Conservation (phyloP, 345 rosid species). For the Salix brachista region DNA sequence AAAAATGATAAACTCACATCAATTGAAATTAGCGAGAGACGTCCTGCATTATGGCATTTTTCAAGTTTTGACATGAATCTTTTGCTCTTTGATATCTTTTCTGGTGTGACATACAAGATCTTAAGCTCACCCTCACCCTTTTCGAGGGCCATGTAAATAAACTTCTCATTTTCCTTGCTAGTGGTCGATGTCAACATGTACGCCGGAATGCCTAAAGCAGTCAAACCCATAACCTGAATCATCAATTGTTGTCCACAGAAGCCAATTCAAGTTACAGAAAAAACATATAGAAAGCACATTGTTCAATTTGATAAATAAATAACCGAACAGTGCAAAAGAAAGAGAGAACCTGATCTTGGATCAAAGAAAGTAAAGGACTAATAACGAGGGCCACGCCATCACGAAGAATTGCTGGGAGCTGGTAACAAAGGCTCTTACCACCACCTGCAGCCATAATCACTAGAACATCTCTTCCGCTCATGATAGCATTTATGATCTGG, state of each 20-base stretch:
- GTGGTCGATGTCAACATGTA: conserved; percentile 82
- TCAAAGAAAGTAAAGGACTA: conserved; percentile 87
- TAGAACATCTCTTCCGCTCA: conserved; percentile 78
- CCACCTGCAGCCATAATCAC: conserved; percentile 99
- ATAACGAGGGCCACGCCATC: conserved; percentile 77
- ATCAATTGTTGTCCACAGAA: conserved; percentile 1
- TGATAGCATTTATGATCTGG: conserved; percentile 81
- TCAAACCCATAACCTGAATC: conserved; percentile 84
- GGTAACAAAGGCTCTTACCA: conserved; percentile 97
- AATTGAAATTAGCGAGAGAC: conserved; percentile 73
- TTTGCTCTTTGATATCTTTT: conserved; percentile 94
- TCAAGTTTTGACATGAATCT: conserved; percentile 99
- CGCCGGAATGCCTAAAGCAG: conserved; percentile 80
- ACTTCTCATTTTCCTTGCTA: conserved; percentile 80
- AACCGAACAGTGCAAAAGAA: not conserved
- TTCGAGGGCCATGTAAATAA: conserved; percentile 84
- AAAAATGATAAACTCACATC: conserved; percentile 53
- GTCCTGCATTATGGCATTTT: conserved; percentile 70
- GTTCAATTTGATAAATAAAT: not conserved
- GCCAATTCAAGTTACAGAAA: not conserved
- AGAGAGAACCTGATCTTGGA: conserved; percentile 83
- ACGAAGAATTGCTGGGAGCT: conserved; percentile 79
- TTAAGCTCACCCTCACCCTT: conserved; percentile 81
- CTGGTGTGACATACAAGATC: conserved; percentile 88
- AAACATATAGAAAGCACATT: not conserved